phyloP scores from a whole-genome alignment of 257 asterid species.

The Rubia yunnanensis region DNA sequence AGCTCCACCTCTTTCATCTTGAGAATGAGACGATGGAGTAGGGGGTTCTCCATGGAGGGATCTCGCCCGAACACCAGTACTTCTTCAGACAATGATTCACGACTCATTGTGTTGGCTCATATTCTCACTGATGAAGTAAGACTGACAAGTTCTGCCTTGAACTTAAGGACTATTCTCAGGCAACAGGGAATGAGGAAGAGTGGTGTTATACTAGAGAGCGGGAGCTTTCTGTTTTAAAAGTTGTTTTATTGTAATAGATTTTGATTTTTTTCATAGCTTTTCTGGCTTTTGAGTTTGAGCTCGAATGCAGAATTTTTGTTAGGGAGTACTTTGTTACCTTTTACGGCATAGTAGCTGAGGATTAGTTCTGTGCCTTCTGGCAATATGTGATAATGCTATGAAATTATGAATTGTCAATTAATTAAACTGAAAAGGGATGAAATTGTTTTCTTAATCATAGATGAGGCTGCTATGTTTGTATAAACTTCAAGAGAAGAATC shows the following conservation, averaged over 20 bases:
- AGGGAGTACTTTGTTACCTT: not conserved
- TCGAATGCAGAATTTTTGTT: not conserved
- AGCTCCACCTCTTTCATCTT: slow-evolving; percentile 40
- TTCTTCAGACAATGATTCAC: not conserved
- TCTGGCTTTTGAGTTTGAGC: not conserved
- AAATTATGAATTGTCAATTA: not conserved
- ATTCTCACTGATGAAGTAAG: not conserved
- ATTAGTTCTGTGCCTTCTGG: not conserved
- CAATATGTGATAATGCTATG: not conserved
- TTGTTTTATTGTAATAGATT: not conserved
- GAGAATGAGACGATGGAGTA: not conserved
- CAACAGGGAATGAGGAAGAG: not conserved
- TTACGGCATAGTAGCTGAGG: too few relatives aligned
- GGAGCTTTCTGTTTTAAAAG: not conserved
- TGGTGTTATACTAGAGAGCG: not conserved
- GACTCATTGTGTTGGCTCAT: not conserved
- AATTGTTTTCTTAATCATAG: too few relatives aligned
- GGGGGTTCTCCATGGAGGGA: not conserved
- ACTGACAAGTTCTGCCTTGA: not conserved
- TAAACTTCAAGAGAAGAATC: too few relatives aligned
- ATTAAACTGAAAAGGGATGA: too few relatives aligned
- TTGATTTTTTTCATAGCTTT: not conserved
- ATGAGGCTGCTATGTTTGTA: too few relatives aligned
- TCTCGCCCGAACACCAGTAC: not conserved
- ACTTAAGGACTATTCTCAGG: not conserved